Evolutionary conservation across 75 land plant genomes (phyloP).

Genomic region (Isoetes taiwanensis): DNA sequence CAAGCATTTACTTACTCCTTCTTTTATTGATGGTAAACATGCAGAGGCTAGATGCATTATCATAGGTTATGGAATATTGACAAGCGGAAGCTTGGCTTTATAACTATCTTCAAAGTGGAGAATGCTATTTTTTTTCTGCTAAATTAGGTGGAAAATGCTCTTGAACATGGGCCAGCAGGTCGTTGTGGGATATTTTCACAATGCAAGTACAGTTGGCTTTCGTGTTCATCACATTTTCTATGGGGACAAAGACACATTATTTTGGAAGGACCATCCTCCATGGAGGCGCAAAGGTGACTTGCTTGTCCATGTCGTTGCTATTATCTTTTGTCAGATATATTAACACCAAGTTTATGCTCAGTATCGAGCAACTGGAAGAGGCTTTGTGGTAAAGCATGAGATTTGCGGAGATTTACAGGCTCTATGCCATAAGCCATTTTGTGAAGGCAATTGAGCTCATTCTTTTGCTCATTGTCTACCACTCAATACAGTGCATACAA

Average conservation of each 20-base stretch:
- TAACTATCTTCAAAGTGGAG: no score
- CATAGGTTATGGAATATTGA: no score
- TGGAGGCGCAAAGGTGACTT: conserved; percentile 67
- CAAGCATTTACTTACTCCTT: no score
- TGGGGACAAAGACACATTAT: conserved; percentile 92
- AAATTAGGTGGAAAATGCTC: conserved; percentile 92
- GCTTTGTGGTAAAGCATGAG: conserved; percentile 91
- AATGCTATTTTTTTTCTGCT: conserved; percentile 55
- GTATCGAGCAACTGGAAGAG: conserved; percentile 83
- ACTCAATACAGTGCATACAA: conserved; percentile 36
- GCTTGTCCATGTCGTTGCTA: neutral
- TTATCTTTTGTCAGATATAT: neutral
- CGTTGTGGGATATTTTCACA: conserved; percentile 74
- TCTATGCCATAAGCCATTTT: conserved; percentile 95
- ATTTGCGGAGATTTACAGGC: conserved; percentile 93
- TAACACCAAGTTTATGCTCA: conserved; percentile 17
- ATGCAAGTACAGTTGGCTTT: conserved; percentile 96
- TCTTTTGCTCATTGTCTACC: conserved; percentile 73
- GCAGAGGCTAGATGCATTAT: no score
- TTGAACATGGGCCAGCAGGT: conserved; percentile 82
- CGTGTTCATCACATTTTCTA: conserved; percentile 92
- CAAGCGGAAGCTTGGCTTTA: no score
- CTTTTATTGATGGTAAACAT: no score
- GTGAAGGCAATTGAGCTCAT: conserved; percentile 81
- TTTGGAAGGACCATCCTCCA: conserved; percentile 92